Evolutionary conservation across 2,329 filamentous ascomycete species (phyloP).

Genomic region (Rugonectria rugulosa): DNA sequence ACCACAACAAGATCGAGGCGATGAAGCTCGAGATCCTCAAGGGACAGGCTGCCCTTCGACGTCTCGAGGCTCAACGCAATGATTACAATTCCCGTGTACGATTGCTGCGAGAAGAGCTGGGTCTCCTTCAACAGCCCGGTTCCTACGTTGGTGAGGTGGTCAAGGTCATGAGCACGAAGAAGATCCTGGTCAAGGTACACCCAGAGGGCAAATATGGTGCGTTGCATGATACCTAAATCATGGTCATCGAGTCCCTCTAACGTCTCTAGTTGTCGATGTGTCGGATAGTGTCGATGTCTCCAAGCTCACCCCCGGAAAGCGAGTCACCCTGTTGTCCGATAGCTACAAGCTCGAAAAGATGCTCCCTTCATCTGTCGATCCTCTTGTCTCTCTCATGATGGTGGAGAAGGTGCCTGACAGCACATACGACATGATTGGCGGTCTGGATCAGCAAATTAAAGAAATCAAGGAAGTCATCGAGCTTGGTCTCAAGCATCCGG

Average conservation of each 20-base stretch:
- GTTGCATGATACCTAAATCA: conserved; percentile 38
- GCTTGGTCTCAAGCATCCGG: conserved; percentile 95
- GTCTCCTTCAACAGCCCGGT: conserved; percentile 93
- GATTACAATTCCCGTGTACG: conserved; percentile 99
- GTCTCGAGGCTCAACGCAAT: conserved; percentile 96
- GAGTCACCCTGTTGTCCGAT: conserved; percentile 94
- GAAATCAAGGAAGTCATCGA: conserved; percentile 99
- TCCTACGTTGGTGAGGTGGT: conserved; percentile 99
- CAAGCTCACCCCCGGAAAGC: conserved; percentile 97
- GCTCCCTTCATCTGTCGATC: conserved; percentile 96
- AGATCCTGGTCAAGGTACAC: conserved; percentile 98
- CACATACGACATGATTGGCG: conserved; percentile 99
- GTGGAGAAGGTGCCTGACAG: conserved; percentile 99
- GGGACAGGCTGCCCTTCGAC: conserved; percentile 91
- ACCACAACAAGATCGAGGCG: conserved; percentile 99
- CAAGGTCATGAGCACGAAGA: conserved; percentile 99
- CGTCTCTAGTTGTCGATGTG: conserved; percentile 83
- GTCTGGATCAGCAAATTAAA: conserved; percentile 98
- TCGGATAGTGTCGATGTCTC: conserved; percentile 91
- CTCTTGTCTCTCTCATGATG: conserved; percentile 99
- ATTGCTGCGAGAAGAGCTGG: conserved; percentile 92
- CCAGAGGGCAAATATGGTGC: conserved; percentile 99
- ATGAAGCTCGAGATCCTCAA: conserved; percentile 99
- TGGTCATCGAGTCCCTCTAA: conserved; percentile 10
- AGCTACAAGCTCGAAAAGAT: conserved; percentile 99